Conservation (phyloP, 2,329 filamentous ascomycete genomes). For the Nigrospora sphaerica region DNA sequence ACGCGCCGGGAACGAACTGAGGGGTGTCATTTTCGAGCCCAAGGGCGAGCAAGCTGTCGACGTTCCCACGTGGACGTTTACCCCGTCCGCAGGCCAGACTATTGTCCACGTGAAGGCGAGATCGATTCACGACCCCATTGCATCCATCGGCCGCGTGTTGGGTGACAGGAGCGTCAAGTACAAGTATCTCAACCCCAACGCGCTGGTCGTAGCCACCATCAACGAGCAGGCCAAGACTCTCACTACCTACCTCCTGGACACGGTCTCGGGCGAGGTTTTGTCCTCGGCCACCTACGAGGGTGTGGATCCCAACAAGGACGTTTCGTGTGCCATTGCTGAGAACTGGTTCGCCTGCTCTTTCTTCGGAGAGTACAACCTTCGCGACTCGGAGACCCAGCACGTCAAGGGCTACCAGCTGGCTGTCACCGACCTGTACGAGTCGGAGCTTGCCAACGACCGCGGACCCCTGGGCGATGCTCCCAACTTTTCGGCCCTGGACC, state of each 20-base stretch:
- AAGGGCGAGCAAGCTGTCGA: slow-evolving; percentile 33
- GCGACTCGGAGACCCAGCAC: slow-evolving; percentile 43
- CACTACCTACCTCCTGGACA: slow-evolving; percentile 75
- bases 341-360: slow-evolving; percentile 94
- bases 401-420: slow-evolving; percentile 83
- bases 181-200: slow-evolving; percentile 92
- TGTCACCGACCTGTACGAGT: slow-evolving; percentile 87
- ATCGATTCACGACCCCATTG: slow-evolving; percentile 75
- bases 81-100: slow-evolving; percentile 56
- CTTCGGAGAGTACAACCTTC: slow-evolving; percentile 52
- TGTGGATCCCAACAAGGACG: slow-evolving; percentile 66
- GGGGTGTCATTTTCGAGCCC: slow-evolving; percentile 45
- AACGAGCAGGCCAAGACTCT: slow-evolving; percentile 52
- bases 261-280: slow-evolving; percentile 75
- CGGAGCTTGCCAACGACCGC: slow-evolving; percentile 73
- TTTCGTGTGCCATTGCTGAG: slow-evolving; percentile 76
- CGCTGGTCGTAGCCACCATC: slow-evolving; percentile 66
- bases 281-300: slow-evolving; percentile 63
- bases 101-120: slow-evolving; percentile 63
- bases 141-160: slow-evolving; percentile 90
- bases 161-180: slow-evolving; percentile 90
- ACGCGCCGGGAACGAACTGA: slow-evolving; percentile 41
- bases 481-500: slow-evolving; percentile 74
- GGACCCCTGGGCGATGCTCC: slow-evolving; percentile 63
- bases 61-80: slow-evolving; percentile 65